Base-by-base conservation (phyloP, 192 early-diverging fungal genomes). In the Podila clonocystis region DNA sequence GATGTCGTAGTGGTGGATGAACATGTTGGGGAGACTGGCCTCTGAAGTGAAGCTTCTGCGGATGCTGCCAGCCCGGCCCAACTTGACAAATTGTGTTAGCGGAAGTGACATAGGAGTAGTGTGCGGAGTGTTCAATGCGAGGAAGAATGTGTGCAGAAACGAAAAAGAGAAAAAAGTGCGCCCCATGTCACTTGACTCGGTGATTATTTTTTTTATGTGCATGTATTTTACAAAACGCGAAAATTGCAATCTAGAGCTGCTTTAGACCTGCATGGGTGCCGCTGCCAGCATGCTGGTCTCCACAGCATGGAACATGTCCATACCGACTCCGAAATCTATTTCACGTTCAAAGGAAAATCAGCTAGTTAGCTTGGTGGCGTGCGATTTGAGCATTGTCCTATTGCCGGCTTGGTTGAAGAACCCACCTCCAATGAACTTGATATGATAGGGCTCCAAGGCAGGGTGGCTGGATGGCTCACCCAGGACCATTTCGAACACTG, bases 1-100 rank as follows among this genome's bases (percentile, higher is more conserved):
- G 9, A 98, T 82, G 68, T 95, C 94, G 83, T 97, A 97, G 70
- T 97, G 97, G 83, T 94, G 87, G 55, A 98, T 89, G 6, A 85
- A 87, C 7, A 67, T 79, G 24, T 87, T 67, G 7, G 92, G 90
- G 30, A 93, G 88, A 45, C 87, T 76, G 28, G 69, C 82, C 34
- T 97, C 72, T 68, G 91, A 89, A 83, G 95, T 93, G 71, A 93
- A 93, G 86, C 97, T 98, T 28, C 85, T 76, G 0, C 84, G 60
- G 11, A 94, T 87, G 13, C 69, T 68, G 26, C 92, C 91, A 20
- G 34, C 45, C 13, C 38, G 82, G 55, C 92, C 92, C 6, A 58
- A 78, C 33, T 62, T 67, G 26, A 85, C 87, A 13, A 84, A 82
- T 34, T 82, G 71, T 0, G 87, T 87, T 30, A 85, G 31, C 13